Base-by-base conservation (phyloP, 345 rosid genomes). In the Cardiospermum halicacabum region DNA sequence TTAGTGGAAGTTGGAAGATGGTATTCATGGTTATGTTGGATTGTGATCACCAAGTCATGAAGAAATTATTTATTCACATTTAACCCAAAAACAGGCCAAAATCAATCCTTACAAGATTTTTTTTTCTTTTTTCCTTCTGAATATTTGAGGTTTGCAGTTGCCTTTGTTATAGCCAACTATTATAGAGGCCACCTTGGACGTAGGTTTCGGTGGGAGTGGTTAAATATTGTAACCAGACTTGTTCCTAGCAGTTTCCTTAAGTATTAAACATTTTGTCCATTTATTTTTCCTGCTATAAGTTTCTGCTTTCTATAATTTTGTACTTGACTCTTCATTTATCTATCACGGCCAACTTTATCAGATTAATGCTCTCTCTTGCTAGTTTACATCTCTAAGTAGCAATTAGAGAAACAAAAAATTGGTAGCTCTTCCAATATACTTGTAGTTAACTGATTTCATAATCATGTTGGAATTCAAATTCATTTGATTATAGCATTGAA, bases 401-500 rank as follows among this genome's bases (percentile, higher is more conserved):
- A 34, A 34, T 5, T 34, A 34, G 3, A 2, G 39, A 56, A 18
- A 31, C 39, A 55, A 31, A 28, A 15, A n/a, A 47, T 53, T 22
- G 18, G 37, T 31, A n/a, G 11, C 22, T 7, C 11, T 55, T 55
- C 9, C 40, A 30, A 16, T 18, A 16, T 55, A 55, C 31, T 34
- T 21, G 18, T 55, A 5, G 31, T 28, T 11, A 12, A 28, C 16
- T 24, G 27, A 36, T 43, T 24, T 15, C 8, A 1, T 36, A 36
- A 21, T 63, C 56, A 36, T 15, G 43, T 51, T 21, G 49, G 43
- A 32, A 62, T 31, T 31, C 11, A 49, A 13, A 22, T 62, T 62
- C 2, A 12, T 15, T n/a, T 19, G 21, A 31, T 31, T 9, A 53
- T 53, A 64, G 19, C 55, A 21, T 10, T 25, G 39, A 49, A 18